Base-by-base conservation (phyloP, 179 eudicot species). In the Corrigiola litoralis region DNA sequence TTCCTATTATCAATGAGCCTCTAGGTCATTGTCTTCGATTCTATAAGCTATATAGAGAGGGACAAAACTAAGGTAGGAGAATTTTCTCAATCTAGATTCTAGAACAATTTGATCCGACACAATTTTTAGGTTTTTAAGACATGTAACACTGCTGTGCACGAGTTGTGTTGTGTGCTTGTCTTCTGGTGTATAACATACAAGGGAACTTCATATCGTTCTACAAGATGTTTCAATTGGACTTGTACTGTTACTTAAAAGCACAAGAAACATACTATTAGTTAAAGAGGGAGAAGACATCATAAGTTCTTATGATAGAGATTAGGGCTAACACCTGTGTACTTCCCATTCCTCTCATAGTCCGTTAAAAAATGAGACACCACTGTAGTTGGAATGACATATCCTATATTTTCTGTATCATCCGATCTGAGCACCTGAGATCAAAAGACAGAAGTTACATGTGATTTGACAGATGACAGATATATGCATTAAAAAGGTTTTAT, bases 341-440 rank as follows among this genome's bases (percentile, higher is more conserved):
- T 89, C 72, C 96, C 96, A 72, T 90, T 84, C 82, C 84, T 92
- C 75, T 87, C 85, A 53, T 85, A 92, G 72, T 92, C 98, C 42
- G 82, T 79, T 69, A 92, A 69, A 72, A 92, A 92, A 84, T 92
- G 98, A 75, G 96, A 84, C 57, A 92, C 95, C 60, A 92, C 98
- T 3, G 90, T 82, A 37, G 98, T 82, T 69, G 98, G 98, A 75
- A 92, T 89, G 52, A 92, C 98, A 60, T 92, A 92, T 29, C 98
- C 98, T 74, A 92, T 92, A 81, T 92, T 92, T 73, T 92, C 98
- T 34, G 82, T 80, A 45, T 89, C 98, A 42, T 89, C 98, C 66
- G 98, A 92, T 69, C 96, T 87, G 80, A 83, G 86, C 58, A 87
- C 98, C 98, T 92, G 80, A 63, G 75, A 49, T 54, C 64, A 45